Base-by-base conservation (phyloP, 257 asterid species). In the Asclepias syriaca region DNA sequence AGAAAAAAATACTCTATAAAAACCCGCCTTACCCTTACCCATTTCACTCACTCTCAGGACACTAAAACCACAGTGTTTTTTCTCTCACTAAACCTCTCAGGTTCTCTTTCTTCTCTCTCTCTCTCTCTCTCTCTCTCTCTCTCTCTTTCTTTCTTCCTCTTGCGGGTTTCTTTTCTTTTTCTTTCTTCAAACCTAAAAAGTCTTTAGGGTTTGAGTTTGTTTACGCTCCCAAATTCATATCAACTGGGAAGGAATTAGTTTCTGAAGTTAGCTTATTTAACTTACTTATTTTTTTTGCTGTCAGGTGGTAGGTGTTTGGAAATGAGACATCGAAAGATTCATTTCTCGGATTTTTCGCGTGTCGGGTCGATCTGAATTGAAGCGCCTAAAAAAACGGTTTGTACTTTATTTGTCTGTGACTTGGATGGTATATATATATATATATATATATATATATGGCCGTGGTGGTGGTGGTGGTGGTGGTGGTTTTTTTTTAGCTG, bases 181-280 rank as follows among this genome's bases (percentile, higher is more conserved):
- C 14, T 45, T 73, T 15, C 24, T 39, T 61, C 70, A 48, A 39
- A 70, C 60, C 74, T 48, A 43, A 65, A 71, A 65, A 71, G 34
- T 18, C 16, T 60, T 29, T 27, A 16, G 59, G 81, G 71, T 34
- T 66, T 72, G 48, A 16, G 0, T 54, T 8, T 10, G 16, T 14
- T 72, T 66, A 34, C 67, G 66, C 70, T 10, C 32, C 72, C 50
- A 9, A 72, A 66, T 77, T 67, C 21, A 3, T 19, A 40, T 16
- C 34, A 12, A 0, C 61, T 3, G 5, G 32, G 2, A 18, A 49
- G 1, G 21, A 71, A 55, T 71, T 56, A 2, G 50, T 57, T 49
- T 0, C 0, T 21, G 7, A 66, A 22, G 15, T 32, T 24, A 4
- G 19, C 22, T 0, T 34, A 55, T 50, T 13, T 49, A 22, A 37